A percentile compares a stretch with the other conserved stretches of the same genome.
These are phyloP conservation scores for Ramichloridium luteum DNA, from an alignment of 2,329 filamentous ascomycete species.

Conservation along the genomic window DNA sequence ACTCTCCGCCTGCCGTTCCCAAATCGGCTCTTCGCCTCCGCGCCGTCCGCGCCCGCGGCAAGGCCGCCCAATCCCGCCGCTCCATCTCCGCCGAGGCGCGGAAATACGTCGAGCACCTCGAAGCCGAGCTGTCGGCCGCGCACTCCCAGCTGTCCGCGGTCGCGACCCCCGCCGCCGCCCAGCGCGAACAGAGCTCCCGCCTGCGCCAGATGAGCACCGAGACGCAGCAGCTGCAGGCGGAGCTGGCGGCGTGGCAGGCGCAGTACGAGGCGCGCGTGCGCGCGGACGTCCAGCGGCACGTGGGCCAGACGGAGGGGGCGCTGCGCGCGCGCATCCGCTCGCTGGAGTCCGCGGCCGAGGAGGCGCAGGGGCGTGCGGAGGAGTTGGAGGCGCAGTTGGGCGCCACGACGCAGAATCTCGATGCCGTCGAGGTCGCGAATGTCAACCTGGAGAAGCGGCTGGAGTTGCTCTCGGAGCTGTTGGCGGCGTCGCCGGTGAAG, in stretches of 20 bases:
- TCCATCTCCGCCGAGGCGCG: constrained; percentile 31
- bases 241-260: constrained; percentile 27
- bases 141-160: constrained; percentile 29
- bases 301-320: constrained; percentile 17
- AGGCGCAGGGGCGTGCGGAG: constrained; percentile 18
- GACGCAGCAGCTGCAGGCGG: constrained; percentile 22
- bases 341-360: constrained; percentile 22
- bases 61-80: constrained; percentile 17
- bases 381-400: constrained; percentile 26
- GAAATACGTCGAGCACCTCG: constrained; percentile 39
- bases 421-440: constrained; percentile 25
- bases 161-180: constrained; percentile 28
- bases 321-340: constrained; percentile 19
- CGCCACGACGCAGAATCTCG: constrained; percentile 19
- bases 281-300: constrained; percentile 21
- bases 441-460: constrained; percentile 27
- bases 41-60: constrained; percentile 8
- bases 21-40: background rate
- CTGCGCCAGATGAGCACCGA: constrained; percentile 27
- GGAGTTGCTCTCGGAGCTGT: constrained; percentile 27
- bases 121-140: constrained; percentile 32
- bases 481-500: constrained; percentile 27
- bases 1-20: constrained; percentile 7
- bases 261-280: constrained; percentile 26
- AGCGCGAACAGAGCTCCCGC: constrained; percentile 26